A percentile compares a stretch with the other conserved stretches of the same genome.
Conservation (phyloP, 2,329 filamentous ascomycete genomes). For the Tolypocladium inflatum region DNA sequence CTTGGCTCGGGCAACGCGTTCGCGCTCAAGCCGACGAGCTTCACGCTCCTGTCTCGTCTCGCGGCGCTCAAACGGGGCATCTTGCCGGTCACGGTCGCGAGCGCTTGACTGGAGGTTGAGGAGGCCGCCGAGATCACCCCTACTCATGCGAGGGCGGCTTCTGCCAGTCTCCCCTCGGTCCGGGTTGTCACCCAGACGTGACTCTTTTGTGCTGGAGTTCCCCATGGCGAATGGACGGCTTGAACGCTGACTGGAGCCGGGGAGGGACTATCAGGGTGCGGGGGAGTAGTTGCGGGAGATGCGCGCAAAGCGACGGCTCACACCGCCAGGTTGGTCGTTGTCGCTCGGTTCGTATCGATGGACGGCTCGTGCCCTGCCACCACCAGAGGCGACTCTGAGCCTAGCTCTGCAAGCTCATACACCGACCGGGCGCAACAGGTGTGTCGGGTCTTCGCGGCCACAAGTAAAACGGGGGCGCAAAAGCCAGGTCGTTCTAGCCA, state of each 20-base stretch:
- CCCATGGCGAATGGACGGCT: constrained; percentile 19
- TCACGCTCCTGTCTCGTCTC: constrained; percentile 91
- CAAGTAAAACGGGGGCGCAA: neutral
- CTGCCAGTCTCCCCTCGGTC: constrained; percentile 14
- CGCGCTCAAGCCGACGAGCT: constrained; percentile 73
- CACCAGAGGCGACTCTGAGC: neutral
- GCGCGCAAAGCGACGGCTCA: neutral
- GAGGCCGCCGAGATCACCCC: constrained; percentile 36
- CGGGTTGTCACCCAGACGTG: constrained; percentile 18
- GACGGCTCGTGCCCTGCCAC: neutral
- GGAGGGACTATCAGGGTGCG: neutral
- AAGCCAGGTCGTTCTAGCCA: neutral
- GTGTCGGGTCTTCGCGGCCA: neutral
- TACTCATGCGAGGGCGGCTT: constrained; percentile 21
- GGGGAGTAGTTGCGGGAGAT: neutral
- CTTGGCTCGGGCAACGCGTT: constrained; percentile 63
- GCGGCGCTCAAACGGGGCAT: constrained; percentile 51
- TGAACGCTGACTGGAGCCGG: neutral
- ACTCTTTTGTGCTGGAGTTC: constrained; percentile 30
- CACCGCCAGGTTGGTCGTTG: neutral
- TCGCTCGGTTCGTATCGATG: neutral
- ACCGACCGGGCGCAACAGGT: neutral
- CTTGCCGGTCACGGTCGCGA: constrained; percentile 25
- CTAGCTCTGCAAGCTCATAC: neutral
- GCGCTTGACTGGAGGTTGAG: constrained; percentile 32